Evolutionary conservation across 768 basidiomycete genomes (phyloP), one percentile per base, ranked within the genome.

Genomic region (Boletus vinaceobasis): DNA sequence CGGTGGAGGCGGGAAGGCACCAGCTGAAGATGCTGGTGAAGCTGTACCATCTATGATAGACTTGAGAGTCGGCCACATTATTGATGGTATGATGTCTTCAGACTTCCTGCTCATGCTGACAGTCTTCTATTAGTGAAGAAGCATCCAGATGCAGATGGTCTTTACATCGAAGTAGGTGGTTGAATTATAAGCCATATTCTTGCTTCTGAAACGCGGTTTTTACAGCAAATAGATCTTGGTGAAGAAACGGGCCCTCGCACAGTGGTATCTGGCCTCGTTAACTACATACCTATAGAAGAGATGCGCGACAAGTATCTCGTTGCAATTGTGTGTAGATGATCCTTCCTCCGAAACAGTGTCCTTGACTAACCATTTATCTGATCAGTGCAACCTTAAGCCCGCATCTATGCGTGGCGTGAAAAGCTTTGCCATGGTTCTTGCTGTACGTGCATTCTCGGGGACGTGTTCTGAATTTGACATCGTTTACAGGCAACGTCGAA

Each of bases 11-110:
- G 59, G 64, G 23, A 72, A 70, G 23, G 75, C 73, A 3, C 66
- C 67, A 55, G 69, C 72, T 33, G 83, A 81, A 54, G 93, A 93
- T 60, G 79, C 79, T 3, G 83, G 87, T n/a, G 87, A 87, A 59
- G 93, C 95, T 33, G 77, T 86, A 17, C 97, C 97, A 14, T 93
- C 92, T 42, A 98, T 98, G 95, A 89, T 99, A 64, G 97, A 99
- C 64, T 79, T 99, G 57, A 83, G 96, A 43, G 93, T 99, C 4
- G 96, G 97, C 4, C 87, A 84, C 61, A 96, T 98, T 59, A 74
- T 98, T 17, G 90, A 97, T 67, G 84, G 94, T 96, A 62, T 67
- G 84, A 72, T 32, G 10, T 32, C 32, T n/a, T 39, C 15, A 7
- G 40, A 26, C 11, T 15, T 38, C 14, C 23, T 26, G 27, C 31